These are phyloP conservation scores for Kluyveromyces starmeri DNA, from an alignment of 805 yeast species.

Conservation along the genomic window DNA sequence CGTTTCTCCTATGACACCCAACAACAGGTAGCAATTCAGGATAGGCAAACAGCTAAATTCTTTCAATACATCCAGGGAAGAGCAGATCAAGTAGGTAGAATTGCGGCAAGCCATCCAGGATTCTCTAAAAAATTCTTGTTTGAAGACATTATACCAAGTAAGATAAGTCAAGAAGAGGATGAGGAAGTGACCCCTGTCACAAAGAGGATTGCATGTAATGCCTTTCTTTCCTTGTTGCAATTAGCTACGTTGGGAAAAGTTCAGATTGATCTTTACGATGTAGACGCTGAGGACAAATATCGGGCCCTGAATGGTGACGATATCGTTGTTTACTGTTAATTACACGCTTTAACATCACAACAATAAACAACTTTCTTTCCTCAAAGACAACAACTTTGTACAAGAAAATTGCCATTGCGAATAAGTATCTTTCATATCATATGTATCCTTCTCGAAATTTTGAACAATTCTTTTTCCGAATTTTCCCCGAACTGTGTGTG, in stretches of 20 bases:
- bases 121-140: slow-evolving; percentile 17
- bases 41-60: slow-evolving; percentile 22
- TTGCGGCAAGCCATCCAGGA: slow-evolving; percentile 12
- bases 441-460: too few relatives aligned
- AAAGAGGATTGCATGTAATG: slow-evolving; percentile 24
- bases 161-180: slow-evolving; percentile 7
- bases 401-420: too few relatives aligned
- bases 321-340: slow-evolving; percentile 10
- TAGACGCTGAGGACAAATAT: slow-evolving; percentile 2
- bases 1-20: slow-evolving; percentile 1
- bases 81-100: slow-evolving; percentile 14
- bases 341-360: too few relatives aligned
- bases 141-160: slow-evolving; percentile 24
- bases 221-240: slow-evolving; percentile 23
- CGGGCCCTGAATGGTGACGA: slow-evolving; percentile 13
- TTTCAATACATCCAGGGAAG: slow-evolving; percentile 23
- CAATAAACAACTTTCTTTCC: too few relatives aligned
- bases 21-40: slow-evolving; percentile 11
- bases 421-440: too few relatives aligned
- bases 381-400: too few relatives aligned
- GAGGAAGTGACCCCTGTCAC: slow-evolving; percentile 8
- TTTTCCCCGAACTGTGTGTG: too few relatives aligned
- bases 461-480: too few relatives aligned
- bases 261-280: slow-evolving; percentile 8
- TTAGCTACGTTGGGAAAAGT: slow-evolving; percentile 19